Evolutionary conservation across 371 early-diverging fungal species (phyloP).

Genomic region (Dipsacomyces acuminosporus): DNA sequence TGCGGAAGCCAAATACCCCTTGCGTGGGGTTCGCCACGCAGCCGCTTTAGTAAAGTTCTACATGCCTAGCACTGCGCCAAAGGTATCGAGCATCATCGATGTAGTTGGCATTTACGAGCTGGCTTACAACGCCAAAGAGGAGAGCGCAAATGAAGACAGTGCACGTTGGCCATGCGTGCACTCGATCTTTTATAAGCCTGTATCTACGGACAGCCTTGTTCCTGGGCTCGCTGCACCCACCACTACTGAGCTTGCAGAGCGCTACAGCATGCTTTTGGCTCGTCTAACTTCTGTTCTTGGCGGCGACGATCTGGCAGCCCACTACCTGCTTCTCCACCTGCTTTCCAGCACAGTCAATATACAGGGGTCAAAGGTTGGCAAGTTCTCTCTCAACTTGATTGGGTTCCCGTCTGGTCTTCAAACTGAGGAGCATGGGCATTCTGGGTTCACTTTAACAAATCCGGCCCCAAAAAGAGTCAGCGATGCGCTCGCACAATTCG

Average conservation of each 20-base stretch:
- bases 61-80: constrained; percentile 24
- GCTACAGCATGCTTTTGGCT: constrained; percentile 21
- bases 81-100: constrained; percentile 26
- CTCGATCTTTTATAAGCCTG: constrained; percentile 22
- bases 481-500: constrained; percentile 30
- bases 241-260: constrained; percentile 7
- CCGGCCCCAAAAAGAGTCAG: constrained; percentile 23
- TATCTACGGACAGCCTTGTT: constrained; percentile 8
- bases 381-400: constrained; percentile 45
- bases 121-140: constrained; percentile 26
- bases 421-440: neutral
- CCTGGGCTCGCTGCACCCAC: constrained; percentile 7
- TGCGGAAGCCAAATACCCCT: constrained; percentile 18
- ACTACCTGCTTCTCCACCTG: constrained; percentile 42
- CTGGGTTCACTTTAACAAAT: constrained; percentile 19
- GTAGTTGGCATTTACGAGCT: constrained; percentile 42
- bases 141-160: constrained; percentile 6
- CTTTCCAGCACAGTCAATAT: constrained; percentile 38
- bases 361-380: constrained; percentile 45
- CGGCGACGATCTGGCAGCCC: constrained; percentile 46
- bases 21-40: constrained; percentile 17
- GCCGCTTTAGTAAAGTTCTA: constrained; percentile 47
- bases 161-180: constrained; percentile 34
- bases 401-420: constrained; percentile 19
- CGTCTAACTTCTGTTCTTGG: constrained; percentile 35